phyloP scores from a whole-genome alignment of 805 yeast species.

The Metschnikowia borealis region DNA sequence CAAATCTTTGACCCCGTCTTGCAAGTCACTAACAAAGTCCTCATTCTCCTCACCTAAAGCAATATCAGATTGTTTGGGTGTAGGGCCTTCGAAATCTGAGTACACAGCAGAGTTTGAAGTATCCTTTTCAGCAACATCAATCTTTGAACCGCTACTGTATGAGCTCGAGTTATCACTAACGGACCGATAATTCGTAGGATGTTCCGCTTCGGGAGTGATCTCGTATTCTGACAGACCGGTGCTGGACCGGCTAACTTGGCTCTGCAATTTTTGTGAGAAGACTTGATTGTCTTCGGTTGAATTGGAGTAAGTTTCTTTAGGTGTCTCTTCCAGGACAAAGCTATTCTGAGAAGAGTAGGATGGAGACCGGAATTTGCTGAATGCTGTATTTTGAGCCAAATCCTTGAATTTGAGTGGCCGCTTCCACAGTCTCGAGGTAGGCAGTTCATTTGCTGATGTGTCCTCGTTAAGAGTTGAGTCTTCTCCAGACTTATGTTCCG shows the following conservation, averaged over 20 bases:
- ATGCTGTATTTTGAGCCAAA: conserved; percentile 35
- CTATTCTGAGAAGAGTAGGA: conserved; percentile 5
- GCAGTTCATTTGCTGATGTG: not conserved
- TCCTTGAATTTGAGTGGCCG: conserved; percentile 13
- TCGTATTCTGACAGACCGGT: conserved; percentile 1
- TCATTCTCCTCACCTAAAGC: not conserved
- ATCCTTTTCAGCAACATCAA: not conserved
- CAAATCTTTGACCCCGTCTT: not conserved
- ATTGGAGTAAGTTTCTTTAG: not conserved
- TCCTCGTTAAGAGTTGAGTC: not conserved
- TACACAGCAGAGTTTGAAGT: not conserved
- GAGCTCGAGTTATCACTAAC: not conserved
- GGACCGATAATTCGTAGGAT: not conserved
- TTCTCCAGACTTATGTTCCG: not conserved
- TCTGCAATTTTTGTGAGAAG: not conserved
- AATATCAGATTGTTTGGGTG: not conserved
- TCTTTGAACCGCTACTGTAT: not conserved
- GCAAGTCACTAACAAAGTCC: not conserved
- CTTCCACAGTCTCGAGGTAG: not conserved
- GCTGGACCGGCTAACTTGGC: not conserved
- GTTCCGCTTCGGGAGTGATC: not conserved
- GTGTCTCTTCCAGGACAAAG: conserved; percentile 1
- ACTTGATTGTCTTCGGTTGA: not conserved
- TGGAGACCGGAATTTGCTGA: conserved; percentile 28
- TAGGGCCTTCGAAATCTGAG: not conserved